Conservation (phyloP, 805 yeast species). For the Metschnikowia colocasiae region DNA sequence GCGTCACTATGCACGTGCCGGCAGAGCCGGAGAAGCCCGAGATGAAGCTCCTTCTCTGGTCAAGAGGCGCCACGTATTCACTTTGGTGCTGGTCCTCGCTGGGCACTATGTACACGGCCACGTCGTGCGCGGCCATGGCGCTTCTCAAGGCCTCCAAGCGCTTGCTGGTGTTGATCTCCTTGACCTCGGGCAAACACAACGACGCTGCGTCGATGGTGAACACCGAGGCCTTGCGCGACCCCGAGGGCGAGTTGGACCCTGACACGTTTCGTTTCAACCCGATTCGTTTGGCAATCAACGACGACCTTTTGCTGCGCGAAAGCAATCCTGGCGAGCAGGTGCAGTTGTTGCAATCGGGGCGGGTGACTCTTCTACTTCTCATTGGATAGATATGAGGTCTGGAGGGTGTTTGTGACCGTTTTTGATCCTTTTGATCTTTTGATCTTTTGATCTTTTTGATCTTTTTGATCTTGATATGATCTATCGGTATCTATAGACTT, state of each 20-base stretch:
- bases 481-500: no score
- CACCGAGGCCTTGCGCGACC: slow-evolving; percentile 39
- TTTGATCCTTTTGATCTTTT: no score
- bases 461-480: no score
- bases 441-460: no score
- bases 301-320: slow-evolving; percentile 62
- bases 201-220: slow-evolving; percentile 44
- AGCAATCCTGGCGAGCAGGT: slow-evolving; percentile 81
- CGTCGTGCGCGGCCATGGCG: slow-evolving; percentile 56
- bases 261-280: slow-evolving; percentile 14
- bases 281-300: slow-evolving; percentile 46
- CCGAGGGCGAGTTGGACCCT: slow-evolving; percentile 22
- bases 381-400: neutral
- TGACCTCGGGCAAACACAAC: slow-evolving; percentile 40
- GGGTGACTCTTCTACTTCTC: slow-evolving; percentile 25
- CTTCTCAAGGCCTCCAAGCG: slow-evolving; percentile 56
- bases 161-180: slow-evolving; percentile 47
- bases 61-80: slow-evolving; percentile 80
- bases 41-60: slow-evolving; percentile 77
- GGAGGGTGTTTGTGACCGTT: no score
- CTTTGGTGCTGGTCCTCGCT: slow-evolving; percentile 93
- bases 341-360: slow-evolving; percentile 64
- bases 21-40: slow-evolving; percentile 92
- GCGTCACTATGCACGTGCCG: slow-evolving; percentile 83
- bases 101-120: slow-evolving; percentile 75